phyloP scores from a whole-genome alignment of 495 filamentous ascomycete genomes.

The Annulohypoxylon maeteangense region DNA sequence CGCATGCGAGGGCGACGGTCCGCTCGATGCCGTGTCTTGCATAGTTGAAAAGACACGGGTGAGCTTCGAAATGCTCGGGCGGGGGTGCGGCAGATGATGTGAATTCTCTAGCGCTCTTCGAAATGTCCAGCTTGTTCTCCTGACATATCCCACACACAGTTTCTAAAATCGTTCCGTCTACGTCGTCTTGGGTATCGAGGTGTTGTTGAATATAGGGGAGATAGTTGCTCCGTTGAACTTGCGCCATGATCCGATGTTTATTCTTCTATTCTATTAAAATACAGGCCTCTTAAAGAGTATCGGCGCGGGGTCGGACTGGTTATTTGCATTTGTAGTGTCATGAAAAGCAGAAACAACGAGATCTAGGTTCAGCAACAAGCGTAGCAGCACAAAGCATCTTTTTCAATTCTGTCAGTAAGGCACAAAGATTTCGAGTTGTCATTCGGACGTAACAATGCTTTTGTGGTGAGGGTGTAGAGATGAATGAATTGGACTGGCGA shows the following conservation, averaged over 20 bases:
- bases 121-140: constrained; percentile 36
- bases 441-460: constrained; percentile 28
- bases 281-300: neutral
- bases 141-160: constrained; percentile 37
- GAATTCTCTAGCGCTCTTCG: constrained; percentile 24
- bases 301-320: neutral
- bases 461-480: constrained; percentile 16
- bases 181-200: constrained; percentile 33
- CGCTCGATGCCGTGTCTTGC: constrained; percentile 38
- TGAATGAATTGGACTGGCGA: constrained; percentile 10
- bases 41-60: constrained; percentile 18
- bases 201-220: constrained; percentile 40
- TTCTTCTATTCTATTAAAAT: constrained; percentile 8
- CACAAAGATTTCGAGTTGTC: constrained; percentile 26
- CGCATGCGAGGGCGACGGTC: constrained; percentile 38
- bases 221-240: constrained; percentile 38
- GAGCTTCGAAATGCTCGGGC: neutral
- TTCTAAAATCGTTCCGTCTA: constrained; percentile 24
- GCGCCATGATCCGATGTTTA: constrained; percentile 26
- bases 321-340: constrained; percentile 36
- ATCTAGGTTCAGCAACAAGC: neutral
- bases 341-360: constrained; percentile 2
- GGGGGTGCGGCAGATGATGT: neutral
- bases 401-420: constrained; percentile 15
- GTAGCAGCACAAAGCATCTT: constrained; percentile 16